phyloP scores from a whole-genome alignment of 257 asterid genomes.

The Ilex asprella region DNA sequence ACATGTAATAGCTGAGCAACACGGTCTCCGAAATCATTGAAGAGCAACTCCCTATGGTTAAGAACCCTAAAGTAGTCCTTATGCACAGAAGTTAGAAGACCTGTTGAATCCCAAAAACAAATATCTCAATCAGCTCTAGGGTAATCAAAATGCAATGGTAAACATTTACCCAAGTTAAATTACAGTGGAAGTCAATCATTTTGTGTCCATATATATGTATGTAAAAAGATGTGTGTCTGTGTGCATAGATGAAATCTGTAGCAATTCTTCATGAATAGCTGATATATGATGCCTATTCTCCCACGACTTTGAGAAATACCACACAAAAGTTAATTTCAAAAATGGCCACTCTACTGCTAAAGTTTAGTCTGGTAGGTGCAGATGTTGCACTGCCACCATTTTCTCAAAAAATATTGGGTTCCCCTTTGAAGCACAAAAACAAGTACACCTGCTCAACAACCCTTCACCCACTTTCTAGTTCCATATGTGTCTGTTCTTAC shows the following conservation, averaged over 20 bases:
- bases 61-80: conserved; percentile 79
- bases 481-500: no score
- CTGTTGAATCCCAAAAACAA: conserved; percentile 27
- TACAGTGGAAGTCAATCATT: no score
- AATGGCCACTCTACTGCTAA: not conserved
- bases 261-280: no score
- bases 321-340: not conserved
- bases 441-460: no score
- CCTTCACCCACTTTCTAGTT: no score
- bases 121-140: not conserved
- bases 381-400: no score
- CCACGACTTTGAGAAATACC: no score
- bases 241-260: no score
- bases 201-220: no score
- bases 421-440: not conserved
- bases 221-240: no score
- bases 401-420: conserved; percentile 3
- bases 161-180: no score
- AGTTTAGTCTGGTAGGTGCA: not conserved
- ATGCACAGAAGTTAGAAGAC: conserved; percentile 84
- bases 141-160: not conserved
- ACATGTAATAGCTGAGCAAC: conserved; percentile 96
- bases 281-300: no score
- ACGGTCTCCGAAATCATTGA: conserved; percentile 97
- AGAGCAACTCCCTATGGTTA: conserved; percentile 74